Evolutionary conservation across 805 yeast genomes (phyloP), one percentile per base, ranked within the genome.

Genomic region (Ogataea saltuana): DNA sequence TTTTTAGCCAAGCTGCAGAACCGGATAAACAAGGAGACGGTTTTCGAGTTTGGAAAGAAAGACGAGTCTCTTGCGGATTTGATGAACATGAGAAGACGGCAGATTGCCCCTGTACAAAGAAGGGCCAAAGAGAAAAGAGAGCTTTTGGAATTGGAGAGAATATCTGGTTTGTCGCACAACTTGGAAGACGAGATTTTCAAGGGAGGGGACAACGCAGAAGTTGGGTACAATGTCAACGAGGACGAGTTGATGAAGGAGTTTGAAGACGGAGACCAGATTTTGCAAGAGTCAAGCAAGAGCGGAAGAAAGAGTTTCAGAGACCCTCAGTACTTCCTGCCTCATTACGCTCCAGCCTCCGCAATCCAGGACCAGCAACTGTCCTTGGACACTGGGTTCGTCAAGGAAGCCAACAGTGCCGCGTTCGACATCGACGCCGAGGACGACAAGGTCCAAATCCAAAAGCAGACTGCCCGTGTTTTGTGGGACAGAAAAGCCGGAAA

Each of bases 401-500:
- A 81, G 46, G 95, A 82, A 37, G 97, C 96, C 1, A 76, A 81
- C n/a, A 71, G 72, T 22, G 97, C 96, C 1, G 74, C 96, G 0
- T 91, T 89, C 65, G 97, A 90, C 59, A 70, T 93, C 54, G 83
- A 75, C 45, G 80, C 74, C 34, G 89, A 86, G 55, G 81, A 78
- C 51, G 80, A 76, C 48, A 85, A 83, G 54, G 75, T 80, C 33
- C 82, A 77, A 58, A 77, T 68, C 37, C 83, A 84, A 63, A 81
- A 75, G 47, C 90, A 84, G 60, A 70, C 75, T 3, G 79, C 76
- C 36, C 80, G 82, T 17, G 83, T 85, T 75, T 76, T 79, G 60
- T 91, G 99, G 99, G 97, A 91, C 68, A 86, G 78, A 65, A 88
- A 88, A 76, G 84, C 86, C 65, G 93, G 95, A 58, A 88, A 88